Evolutionary conservation across 345 rosid genomes (phyloP), one percentile per base, ranked within the genome.

Genomic region (Geranium rotundifolium): DNA sequence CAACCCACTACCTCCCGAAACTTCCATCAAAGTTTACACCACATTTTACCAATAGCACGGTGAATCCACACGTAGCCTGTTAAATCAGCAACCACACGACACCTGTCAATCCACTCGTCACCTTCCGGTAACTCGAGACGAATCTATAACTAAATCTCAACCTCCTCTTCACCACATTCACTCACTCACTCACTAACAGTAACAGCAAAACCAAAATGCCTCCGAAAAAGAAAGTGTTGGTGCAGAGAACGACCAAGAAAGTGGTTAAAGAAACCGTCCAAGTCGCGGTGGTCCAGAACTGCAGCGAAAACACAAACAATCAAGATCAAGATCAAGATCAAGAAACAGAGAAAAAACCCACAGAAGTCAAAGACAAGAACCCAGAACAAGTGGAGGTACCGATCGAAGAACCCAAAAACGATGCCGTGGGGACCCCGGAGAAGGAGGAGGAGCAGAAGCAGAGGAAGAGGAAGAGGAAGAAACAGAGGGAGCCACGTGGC

Each of bases 191-290:
- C 27, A 23, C 27, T 23, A 18, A 31, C 29, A 12, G 18, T 52
- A 19, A 29, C 56, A 15, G 27, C 41, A 19, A 13, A 27, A 46
- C 39, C 7, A 55, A 17, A 55, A 84, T 82, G 89, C 80, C 86
- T 57, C 86, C 82, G 57, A 76, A 67, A 71, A 67, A 61, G 67
- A 72, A 59, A 52, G 55, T 69, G 31, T 57, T 73, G 3, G 73
- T 70, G 58, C 34, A 76, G 61, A 71, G 46, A 59, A 78, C 72
- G 7, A 80, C 83, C 5, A 81, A 29, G 66, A 80, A 68, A 67
- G 71, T 82, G 16, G 71, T 81, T 0, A 13, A 59, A 57, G 81
- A 80, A 63, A 81, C 79, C 0, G 73, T 82, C 12, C 27, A 71
- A 54, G 77, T 81, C 29, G 12, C 76, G 0, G 56, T 79, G 52